phyloP scores from a whole-genome alignment of 345 rosid genomes.

The Populus pruinosa region DNA sequence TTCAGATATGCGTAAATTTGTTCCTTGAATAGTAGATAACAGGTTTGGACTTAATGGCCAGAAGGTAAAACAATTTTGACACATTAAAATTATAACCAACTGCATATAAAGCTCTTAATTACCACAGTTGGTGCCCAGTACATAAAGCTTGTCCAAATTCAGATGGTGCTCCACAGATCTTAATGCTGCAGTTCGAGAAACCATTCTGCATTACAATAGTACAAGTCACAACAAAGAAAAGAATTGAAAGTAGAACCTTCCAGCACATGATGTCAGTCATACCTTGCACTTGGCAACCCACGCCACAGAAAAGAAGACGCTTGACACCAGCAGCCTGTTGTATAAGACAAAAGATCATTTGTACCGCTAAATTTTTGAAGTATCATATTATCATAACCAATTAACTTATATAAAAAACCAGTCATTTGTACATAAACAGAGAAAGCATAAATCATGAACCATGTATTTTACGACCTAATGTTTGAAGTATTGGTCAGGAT shows the following conservation, averaged over 20 bases:
- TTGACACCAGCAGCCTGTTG: constrained; percentile 86
- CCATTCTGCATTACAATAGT: constrained; percentile 85
- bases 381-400: not conserved
- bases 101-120: constrained; percentile 19
- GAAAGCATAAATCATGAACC: not conserved
- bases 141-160: constrained; percentile 90
- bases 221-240: constrained; percentile 49
- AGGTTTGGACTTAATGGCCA: not conserved
- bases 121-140: constrained; percentile 97
- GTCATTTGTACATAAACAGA: not conserved
- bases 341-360: constrained; percentile 6
- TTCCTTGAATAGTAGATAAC: not conserved
- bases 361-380: not conserved
- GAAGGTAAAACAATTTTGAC: not conserved
- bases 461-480: not conserved
- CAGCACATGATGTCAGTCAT: constrained; percentile 12
- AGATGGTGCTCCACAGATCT: constrained; percentile 86
- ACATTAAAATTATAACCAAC: not conserved
- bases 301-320: constrained; percentile 95
- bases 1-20: not conserved
- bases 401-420: not conserved
- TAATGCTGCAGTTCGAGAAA: constrained; percentile 90
- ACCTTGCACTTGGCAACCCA: constrained; percentile 99
- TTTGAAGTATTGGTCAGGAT: not conserved
- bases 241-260: constrained; percentile 9